Evolutionary conservation across 306 rosid genomes (phyloP).

Genomic region (Elaeagnus macrophylla): DNA sequence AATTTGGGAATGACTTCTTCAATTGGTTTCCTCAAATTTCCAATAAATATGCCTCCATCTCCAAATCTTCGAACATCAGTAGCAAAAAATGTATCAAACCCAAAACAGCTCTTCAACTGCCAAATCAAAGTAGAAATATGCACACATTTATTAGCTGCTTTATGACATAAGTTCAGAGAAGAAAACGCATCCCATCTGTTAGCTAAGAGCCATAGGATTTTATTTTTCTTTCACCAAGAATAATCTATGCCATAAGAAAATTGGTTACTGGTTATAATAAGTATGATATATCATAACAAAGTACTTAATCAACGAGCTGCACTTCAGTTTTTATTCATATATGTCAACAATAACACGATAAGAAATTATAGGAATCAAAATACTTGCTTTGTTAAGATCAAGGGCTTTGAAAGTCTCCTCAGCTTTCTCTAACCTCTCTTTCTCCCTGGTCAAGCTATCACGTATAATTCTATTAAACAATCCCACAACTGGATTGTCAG

Average conservation of each 20-base stretch:
- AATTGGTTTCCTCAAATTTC: constrained; percentile 81
- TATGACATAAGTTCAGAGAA: background rate
- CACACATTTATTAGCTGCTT: constrained; percentile 3
- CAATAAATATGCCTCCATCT: constrained; percentile 88
- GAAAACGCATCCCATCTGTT: background rate
- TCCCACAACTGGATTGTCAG: constrained; percentile 37
- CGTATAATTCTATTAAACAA: constrained; percentile 33
- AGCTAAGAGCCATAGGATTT: background rate
- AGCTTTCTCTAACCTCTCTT: constrained; percentile 56
- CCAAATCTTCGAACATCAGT: constrained; percentile 93
- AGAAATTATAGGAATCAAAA: background rate
- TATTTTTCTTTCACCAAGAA: too few relatives aligned
- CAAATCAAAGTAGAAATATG: constrained; percentile 10
- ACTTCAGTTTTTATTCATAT: too few relatives aligned
- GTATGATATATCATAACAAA: too few relatives aligned
- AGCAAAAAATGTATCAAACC: constrained; percentile 77
- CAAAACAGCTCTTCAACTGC: constrained; percentile 80
- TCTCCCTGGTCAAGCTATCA: constrained; percentile 47
- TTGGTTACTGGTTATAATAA: too few relatives aligned
- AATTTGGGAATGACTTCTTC: constrained; percentile 79
- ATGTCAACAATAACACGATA: too few relatives aligned
- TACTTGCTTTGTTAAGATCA: constrained; percentile 64
- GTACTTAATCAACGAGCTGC: too few relatives aligned
- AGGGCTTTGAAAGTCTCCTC: constrained; percentile 68
- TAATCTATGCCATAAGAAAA: too few relatives aligned